Evolutionary conservation across 805 yeast species (phyloP).

Genomic region (Sugiyamaella boreocaroliniensis): DNA sequence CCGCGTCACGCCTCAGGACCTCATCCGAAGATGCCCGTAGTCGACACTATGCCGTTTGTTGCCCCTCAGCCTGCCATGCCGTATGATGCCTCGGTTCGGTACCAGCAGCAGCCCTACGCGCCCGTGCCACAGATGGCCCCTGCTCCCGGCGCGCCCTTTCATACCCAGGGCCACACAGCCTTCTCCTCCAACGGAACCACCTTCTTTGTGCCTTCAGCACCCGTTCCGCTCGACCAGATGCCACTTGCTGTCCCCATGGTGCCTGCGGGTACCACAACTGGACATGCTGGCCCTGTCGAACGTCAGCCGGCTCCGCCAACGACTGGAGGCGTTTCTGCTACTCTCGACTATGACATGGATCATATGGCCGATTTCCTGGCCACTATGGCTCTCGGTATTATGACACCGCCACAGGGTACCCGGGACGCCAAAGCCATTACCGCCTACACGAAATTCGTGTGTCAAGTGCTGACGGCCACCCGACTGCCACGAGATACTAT

Average conservation of each 20-base stretch:
- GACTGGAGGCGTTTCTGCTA: conserved; percentile 70
- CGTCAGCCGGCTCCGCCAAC: not conserved
- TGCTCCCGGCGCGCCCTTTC: not conserved
- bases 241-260: conserved; percentile 15
- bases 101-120: not conserved
- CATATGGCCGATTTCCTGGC: conserved; percentile 76
- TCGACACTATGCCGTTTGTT: not conserved
- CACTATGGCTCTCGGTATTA: conserved; percentile 58
- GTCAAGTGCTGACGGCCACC: conserved; percentile 74
- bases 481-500: conserved; percentile 80
- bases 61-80: not conserved
- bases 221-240: conserved; percentile 16
- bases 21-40: not conserved
- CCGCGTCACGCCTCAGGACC: no score
- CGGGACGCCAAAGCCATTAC: conserved; percentile 7
- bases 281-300: conserved; percentile 2
- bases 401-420: conserved; percentile 22
- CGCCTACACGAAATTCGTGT: conserved; percentile 38
- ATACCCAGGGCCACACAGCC: conserved; percentile 2
- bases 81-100: not conserved
- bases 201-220: conserved; percentile 11
- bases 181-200: conserved; percentile 18
- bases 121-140: no score
- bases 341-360: conserved; percentile 71
- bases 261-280: conserved; percentile 10